phyloP scores from a whole-genome alignment of 148 eudicot species.

The Salicornia ramosissima region DNA sequence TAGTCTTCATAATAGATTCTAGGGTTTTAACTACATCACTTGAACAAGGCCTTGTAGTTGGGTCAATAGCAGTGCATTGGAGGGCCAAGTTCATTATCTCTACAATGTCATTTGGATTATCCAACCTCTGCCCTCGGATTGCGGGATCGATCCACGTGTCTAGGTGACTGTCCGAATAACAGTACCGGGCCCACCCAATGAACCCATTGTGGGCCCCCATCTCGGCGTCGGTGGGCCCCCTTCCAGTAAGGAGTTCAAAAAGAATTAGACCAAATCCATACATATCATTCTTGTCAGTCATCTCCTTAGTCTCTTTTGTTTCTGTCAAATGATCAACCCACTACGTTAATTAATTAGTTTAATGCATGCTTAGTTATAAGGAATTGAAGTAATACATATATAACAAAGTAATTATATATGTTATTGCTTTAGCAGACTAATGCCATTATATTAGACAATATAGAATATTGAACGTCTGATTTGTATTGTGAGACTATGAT shows the following conservation, averaged over 20 bases:
- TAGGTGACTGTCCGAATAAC: constrained; percentile 81
- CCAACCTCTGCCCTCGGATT: constrained; percentile 24
- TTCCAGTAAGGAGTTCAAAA: constrained; percentile 69
- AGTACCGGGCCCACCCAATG: constrained; percentile 69
- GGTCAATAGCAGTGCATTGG: constrained; percentile 63
- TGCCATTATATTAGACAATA: background rate
- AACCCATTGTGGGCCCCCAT: constrained; percentile 47
- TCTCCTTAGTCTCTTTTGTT: constrained; percentile 43
- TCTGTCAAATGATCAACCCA: constrained; percentile 35
- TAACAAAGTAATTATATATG: constrained; percentile 19
- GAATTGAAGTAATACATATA: background rate
- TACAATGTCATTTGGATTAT: constrained; percentile 44
- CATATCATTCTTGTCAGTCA: constrained; percentile 61
- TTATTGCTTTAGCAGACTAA: constrained; percentile 25
- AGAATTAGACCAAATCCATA: constrained; percentile 70
- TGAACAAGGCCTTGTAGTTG: constrained; percentile 54
- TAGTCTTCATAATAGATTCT: constrained; percentile 35
- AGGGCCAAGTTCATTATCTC: constrained; percentile 73
- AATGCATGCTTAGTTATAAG: background rate
- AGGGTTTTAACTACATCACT: constrained; percentile 49
- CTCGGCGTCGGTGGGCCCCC: constrained; percentile 40
- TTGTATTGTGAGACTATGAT: no score
- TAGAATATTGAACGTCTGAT: no score
- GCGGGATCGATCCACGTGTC: constrained; percentile 68
- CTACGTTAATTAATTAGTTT: background rate